Conservation (phyloP, 2,329 filamentous ascomycete genomes). For the Aspergillus brasiliensis region DNA sequence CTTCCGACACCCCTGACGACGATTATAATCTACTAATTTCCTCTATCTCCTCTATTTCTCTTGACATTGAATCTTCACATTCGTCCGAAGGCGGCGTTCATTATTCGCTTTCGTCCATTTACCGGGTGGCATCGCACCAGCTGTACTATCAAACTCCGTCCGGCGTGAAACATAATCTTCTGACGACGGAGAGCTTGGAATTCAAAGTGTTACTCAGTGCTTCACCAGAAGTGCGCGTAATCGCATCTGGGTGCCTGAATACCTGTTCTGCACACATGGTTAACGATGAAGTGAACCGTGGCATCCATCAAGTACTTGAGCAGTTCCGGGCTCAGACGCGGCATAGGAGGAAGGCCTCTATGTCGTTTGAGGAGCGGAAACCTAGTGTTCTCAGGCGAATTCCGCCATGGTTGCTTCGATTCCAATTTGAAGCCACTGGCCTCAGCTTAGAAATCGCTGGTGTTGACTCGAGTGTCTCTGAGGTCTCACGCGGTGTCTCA, state of each 20-base stretch:
- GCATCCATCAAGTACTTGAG: conserved; percentile 84
- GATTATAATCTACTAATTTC: conserved; percentile 96
- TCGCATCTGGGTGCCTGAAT: conserved; percentile 76
- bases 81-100: conserved; percentile 79
- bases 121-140: conserved; percentile 81
- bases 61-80: conserved; percentile 96
- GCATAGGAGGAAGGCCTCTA: conserved; percentile 57
- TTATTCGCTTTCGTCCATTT: conserved; percentile 80
- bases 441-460: conserved; percentile 91
- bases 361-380: conserved; percentile 54
- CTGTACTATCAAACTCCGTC: conserved; percentile 92
- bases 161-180: conserved; percentile 79
- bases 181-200: conserved; percentile 86
- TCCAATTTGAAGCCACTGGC: conserved; percentile 82
- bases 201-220: conserved; percentile 83
- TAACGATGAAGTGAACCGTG: conserved; percentile 87
- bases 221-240: conserved; percentile 80
- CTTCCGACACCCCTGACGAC: conserved; percentile 60
- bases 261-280: conserved; percentile 89
- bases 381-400: conserved; percentile 74
- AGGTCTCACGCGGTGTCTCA: conserved; percentile 77
- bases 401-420: conserved; percentile 81
- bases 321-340: conserved; percentile 75
- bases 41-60: conserved; percentile 86
- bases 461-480: conserved; percentile 79